A percentile compares a stretch with the other conserved stretches of the same genome.
Evolutionary conservation across 768 basidiomycete genomes (phyloP).

Genomic region (Candolleomyces efflorescens): DNA sequence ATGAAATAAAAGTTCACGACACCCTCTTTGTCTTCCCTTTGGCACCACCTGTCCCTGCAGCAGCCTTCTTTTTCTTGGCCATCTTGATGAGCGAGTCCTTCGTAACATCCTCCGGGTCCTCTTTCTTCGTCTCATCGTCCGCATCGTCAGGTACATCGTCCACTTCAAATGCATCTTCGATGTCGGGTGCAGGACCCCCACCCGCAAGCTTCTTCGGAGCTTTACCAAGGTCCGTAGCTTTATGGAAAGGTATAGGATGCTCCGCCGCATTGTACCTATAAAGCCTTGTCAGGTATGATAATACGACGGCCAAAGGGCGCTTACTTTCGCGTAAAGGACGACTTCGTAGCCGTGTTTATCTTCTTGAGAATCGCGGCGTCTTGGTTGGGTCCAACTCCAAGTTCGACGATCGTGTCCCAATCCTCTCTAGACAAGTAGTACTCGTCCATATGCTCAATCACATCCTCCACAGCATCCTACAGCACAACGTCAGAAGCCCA

Average conservation of each 20-base stretch:
- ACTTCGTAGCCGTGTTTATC: constrained; percentile 77
- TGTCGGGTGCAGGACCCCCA: constrained; percentile 71
- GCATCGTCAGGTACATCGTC: constrained; percentile 34
- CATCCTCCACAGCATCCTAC: constrained; percentile 76
- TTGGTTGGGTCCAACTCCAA: constrained; percentile 79
- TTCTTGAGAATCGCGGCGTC: constrained; percentile 79
- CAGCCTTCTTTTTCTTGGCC: constrained; percentile 39
- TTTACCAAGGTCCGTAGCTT: constrained; percentile 77
- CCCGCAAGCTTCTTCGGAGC: constrained; percentile 72
- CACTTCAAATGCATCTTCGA: constrained; percentile 80
- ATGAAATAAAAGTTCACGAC: not conserved
- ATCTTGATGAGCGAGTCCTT: constrained; percentile 61
- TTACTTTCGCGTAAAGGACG: constrained; percentile 81
- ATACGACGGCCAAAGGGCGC: constrained; percentile 18
- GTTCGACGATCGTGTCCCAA: constrained; percentile 94
- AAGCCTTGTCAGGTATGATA: not conserved
- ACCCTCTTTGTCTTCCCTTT: constrained; percentile 13
- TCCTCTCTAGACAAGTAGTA: constrained; percentile 93
- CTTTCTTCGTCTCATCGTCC: constrained; percentile 32
- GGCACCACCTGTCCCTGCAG: not conserved
- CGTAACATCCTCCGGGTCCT: constrained; percentile 40
- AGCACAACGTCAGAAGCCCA: not conserved
- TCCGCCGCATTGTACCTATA: constrained; percentile 84
- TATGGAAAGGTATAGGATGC: constrained; percentile 95
- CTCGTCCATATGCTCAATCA: constrained; percentile 88